Base-by-base conservation (phyloP, 495 filamentous ascomycete genomes). In the Penicillium lividum region DNA sequence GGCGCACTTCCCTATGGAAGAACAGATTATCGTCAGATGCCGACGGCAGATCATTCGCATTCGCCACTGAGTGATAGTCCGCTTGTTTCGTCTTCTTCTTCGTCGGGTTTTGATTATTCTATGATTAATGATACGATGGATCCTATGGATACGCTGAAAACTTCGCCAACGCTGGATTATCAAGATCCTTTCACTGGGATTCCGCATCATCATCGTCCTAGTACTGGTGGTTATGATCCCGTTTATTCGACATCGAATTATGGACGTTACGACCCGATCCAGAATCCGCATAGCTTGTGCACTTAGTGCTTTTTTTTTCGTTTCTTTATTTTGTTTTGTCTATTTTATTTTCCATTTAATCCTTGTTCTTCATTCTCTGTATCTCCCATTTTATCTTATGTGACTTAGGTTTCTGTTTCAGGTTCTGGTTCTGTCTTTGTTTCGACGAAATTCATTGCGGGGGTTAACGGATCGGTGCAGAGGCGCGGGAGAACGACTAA, bases 21-120 rank as follows among this genome's bases (percentile, higher is more conserved):
- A 56, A 27, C 60, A 11, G 71, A 77, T 34, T 73, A 74, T 48
- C 72, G 71, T 34, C 73, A 77, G 53, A 72, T 77, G 54, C 47
- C 60, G 7, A 58, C 63, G 5, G 51, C 68, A 1, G 76, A 74
- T 27, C 73, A 77, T 36, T 77, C 76, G 31, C 73, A 77, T 42
- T 77, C 76, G 7, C 72, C 76, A 2, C 46, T 77, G 38, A 73
- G 69, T 48, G 73, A 70, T 28, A 79, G 76, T 42, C 76, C 76
- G 22, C 67, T 77, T 6, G 71, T 77, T 25, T 77, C 76, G 1
- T 79, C 76, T 4, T 77, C 76, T 0, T 77, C 76, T 7, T 79
- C 76, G 4, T 75, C 75, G 0, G 66, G 65, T 3, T 74, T 74
- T 34, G 76, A 79, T 46, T 73, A 75, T 16, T 66, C 66, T 38